Evolutionary conservation across 441 rosid genomes (phyloP).

Genomic region (Gossypium schwendimanii): DNA sequence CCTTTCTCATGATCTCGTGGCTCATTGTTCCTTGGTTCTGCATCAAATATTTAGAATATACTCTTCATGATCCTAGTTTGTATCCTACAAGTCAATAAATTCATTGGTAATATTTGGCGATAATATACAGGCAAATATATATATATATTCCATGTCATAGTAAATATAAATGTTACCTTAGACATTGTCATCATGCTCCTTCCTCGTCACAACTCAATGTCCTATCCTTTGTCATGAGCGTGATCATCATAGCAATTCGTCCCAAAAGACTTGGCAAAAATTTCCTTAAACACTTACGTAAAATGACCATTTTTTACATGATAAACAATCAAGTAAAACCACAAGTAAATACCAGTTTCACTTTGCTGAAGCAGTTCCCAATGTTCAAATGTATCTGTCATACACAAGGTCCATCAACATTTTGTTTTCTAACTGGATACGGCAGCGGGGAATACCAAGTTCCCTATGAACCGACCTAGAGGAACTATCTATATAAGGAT

Average conservation of each 20-base stretch:
- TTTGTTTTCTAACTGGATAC: not conserved
- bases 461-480: not conserved
- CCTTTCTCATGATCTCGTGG: too few species aligned
- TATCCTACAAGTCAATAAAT: not conserved
- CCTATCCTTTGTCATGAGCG: not conserved
- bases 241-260: not conserved
- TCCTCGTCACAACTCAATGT: not conserved
- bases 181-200: not conserved
- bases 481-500: not conserved
- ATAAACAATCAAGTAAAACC: not conserved
- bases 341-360: not conserved
- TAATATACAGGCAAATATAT: not conserved
- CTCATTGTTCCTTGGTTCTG: too few species aligned
- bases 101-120: not conserved
- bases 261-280: not conserved
- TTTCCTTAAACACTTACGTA: not conserved
- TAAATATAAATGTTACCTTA: not conserved
- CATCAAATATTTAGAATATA: not conserved
- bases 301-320: not conserved
- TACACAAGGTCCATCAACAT: not conserved
- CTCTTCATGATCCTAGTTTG: not conserved
- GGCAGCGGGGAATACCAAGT: conserved; percentile 4
- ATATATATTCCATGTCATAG: not conserved
- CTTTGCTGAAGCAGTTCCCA: conserved; percentile 1
- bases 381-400: not conserved